Conservation (phyloP, 805 yeast species). For the Wickerhamiella allomyrinae region DNA sequence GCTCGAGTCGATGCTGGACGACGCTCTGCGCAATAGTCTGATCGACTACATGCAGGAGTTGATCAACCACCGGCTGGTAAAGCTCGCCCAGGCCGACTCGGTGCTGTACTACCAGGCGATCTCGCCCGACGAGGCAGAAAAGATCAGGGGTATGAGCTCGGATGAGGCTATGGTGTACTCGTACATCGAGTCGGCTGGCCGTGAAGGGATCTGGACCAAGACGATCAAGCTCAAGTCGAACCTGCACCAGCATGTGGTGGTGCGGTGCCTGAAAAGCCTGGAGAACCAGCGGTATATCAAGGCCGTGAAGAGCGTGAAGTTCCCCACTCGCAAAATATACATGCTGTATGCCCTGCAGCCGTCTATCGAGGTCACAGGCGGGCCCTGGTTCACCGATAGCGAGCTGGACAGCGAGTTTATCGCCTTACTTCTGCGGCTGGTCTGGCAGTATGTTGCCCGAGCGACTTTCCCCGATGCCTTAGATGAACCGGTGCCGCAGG, state of each 20-base stretch:
- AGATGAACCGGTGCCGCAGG: constrained; percentile 28
- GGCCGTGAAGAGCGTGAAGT: constrained; percentile 73
- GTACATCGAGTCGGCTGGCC: constrained; percentile 78
- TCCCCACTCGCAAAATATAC: constrained; percentile 88
- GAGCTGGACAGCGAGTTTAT: constrained; percentile 91
- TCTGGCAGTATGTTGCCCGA: constrained; percentile 75
- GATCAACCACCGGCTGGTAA: constrained; percentile 44
- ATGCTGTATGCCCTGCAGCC: constrained; percentile 92
- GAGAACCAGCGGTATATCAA: constrained; percentile 77
- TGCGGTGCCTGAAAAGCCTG: constrained; percentile 62
- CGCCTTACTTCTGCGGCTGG: constrained; percentile 63
- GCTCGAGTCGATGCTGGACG: constrained; percentile 36
- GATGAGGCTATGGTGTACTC: constrained; percentile 89
- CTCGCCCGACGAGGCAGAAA: constrained; percentile 54
- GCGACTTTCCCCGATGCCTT: constrained; percentile 66
- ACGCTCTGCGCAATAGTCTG: constrained; percentile 30
- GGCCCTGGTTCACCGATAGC: constrained; percentile 97
- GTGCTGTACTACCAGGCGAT: constrained; percentile 60
- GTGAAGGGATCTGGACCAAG: constrained; percentile 95
- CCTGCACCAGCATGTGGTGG: constrained; percentile 81
- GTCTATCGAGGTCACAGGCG: constrained; percentile 91
- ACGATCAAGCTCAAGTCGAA: constrained; percentile 79
- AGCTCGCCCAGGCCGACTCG: constrained; percentile 53
- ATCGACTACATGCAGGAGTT: constrained; percentile 34
- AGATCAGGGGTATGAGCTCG: constrained; percentile 58